Conservation (phyloP, 78 protist genomes). For the Andalucia godoyi region DNA sequence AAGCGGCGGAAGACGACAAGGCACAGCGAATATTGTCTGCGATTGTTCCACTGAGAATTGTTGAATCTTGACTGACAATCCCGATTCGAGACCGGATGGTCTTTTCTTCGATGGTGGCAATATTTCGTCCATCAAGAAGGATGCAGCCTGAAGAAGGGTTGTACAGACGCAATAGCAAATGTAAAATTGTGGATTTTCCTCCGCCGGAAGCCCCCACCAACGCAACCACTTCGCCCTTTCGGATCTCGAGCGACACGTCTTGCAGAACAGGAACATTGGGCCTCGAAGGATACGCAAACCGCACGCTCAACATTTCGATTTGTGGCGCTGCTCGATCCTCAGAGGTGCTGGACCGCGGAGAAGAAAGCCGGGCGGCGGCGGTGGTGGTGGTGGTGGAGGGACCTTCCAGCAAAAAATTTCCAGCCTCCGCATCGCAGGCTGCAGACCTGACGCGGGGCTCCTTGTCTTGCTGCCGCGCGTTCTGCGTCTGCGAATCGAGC, state of each 20-base stretch:
- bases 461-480: no score
- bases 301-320: slow-evolving; percentile 47
- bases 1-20: no score
- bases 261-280: slow-evolving; percentile 36
- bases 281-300: slow-evolving; percentile 54
- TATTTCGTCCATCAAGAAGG: slow-evolving; percentile 12
- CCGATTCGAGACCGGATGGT: slow-evolving; percentile 24
- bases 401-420: no score
- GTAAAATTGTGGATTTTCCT: slow-evolving; percentile 17
- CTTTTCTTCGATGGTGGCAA: neutral
- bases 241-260: slow-evolving; percentile 30
- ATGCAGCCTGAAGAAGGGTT: slow-evolving; percentile 4
- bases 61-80: slow-evolving; percentile 75
- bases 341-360: no score
- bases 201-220: slow-evolving; percentile 39
- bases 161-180: neutral
- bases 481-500: no score
- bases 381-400: no score
- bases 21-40: slow-evolving; percentile 74
- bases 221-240: slow-evolving; percentile 16
- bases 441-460: no score
- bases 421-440: no score
- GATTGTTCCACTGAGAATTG: slow-evolving; percentile 62
- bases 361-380: no score
- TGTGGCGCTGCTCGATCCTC: no score